Conservation (phyloP, 805 yeast species). For the Yueomyces sinensis region DNA sequence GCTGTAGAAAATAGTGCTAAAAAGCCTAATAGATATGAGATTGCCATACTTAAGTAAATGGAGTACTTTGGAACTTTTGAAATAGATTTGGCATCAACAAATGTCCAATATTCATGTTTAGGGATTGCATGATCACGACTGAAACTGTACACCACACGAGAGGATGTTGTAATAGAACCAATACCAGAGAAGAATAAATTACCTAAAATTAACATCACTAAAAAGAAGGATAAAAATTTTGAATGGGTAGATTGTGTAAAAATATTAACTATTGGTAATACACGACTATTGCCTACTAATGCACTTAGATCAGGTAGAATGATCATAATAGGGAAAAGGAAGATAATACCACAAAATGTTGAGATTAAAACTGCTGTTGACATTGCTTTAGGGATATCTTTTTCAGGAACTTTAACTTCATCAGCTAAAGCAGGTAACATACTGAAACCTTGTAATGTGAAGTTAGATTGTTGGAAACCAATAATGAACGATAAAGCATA, state of each 20-base stretch:
- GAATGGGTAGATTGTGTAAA: conserved; percentile 62
- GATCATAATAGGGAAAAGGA: conserved; percentile 56
- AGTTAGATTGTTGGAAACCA: conserved; percentile 67
- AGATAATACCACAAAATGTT: conserved; percentile 54
- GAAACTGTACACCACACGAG: conserved; percentile 70
- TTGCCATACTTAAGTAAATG: conserved; percentile 46
- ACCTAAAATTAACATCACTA: conserved; percentile 53
- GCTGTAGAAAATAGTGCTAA: conserved; percentile 57
- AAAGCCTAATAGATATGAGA: conserved; percentile 46
- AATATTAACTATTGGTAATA: conserved; percentile 68
- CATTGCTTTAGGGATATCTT: conserved; percentile 62
- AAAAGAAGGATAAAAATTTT: conserved; percentile 50
- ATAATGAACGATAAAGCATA: conserved; percentile 56
- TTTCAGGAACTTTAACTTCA: conserved; percentile 67
- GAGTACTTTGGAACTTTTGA: conserved; percentile 62
- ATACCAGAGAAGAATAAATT: conserved; percentile 66
- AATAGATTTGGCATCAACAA: conserved; percentile 41
- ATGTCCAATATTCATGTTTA: conserved; percentile 46
- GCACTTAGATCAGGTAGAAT: conserved; percentile 54
- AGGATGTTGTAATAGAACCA: conserved; percentile 69
- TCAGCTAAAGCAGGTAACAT: conserved; percentile 72
- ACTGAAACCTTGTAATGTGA: conserved; percentile 74
- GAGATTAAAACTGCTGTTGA: conserved; percentile 51
- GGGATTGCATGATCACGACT: conserved; percentile 80
- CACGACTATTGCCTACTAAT: conserved; percentile 37